Conservation (phyloP, 257 asterid species). For the Gentiana macrophylla region DNA sequence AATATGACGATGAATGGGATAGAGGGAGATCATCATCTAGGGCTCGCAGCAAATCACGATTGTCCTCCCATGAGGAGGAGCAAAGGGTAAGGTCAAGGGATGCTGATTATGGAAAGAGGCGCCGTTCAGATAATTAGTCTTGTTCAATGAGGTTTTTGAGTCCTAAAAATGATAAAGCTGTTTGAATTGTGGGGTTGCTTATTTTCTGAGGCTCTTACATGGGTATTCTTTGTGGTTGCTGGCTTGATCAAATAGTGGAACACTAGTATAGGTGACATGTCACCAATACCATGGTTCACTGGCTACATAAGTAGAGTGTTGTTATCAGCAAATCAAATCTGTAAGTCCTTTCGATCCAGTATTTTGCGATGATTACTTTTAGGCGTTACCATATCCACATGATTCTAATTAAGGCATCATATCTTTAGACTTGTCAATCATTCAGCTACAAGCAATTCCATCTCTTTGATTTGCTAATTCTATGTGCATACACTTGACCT, state of each 20-base stretch:
- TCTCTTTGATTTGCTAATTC: too few species aligned
- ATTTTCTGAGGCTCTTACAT: constrained; percentile 19
- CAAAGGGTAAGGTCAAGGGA: constrained; percentile 66
- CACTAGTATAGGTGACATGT: constrained; percentile 11
- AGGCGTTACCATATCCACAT: background rate
- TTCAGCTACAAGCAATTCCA: background rate
- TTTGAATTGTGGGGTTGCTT: constrained; percentile 22
- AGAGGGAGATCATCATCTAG: constrained; percentile 70
- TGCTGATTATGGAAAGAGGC: constrained; percentile 68
- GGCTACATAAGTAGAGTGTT: constrained; percentile 22
- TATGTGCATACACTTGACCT: too few species aligned
- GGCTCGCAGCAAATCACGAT: constrained; percentile 50
- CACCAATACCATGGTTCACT: constrained; percentile 12
- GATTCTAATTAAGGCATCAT: background rate
- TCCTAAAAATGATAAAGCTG: constrained; percentile 12
- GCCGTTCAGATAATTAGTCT: constrained; percentile 21
- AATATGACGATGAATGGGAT: constrained; percentile 58
- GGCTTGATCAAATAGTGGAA: constrained; percentile 9
- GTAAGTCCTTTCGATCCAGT: constrained; percentile 29
- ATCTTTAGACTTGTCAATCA: background rate
- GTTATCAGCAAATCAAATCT: constrained; percentile 23
- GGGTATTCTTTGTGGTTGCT: constrained; percentile 20
- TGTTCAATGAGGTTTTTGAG: too few species aligned
- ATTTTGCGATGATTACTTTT: background rate
- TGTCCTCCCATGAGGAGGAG: constrained; percentile 38